Conservation (phyloP, 495 filamentous ascomycete genomes). For the Astrothelium subdiscretum region DNA sequence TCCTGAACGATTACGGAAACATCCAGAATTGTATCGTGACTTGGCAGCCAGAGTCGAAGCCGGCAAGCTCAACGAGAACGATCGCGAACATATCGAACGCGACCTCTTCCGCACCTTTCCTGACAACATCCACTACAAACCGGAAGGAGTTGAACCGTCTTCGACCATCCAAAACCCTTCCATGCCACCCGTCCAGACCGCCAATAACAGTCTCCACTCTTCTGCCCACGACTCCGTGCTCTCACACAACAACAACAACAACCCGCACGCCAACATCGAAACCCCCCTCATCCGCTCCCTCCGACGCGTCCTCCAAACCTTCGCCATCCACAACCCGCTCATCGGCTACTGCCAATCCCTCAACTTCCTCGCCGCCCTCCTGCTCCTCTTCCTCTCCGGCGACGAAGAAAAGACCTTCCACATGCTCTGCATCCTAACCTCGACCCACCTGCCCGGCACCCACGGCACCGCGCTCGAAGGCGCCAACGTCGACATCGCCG, state of each 20-base stretch:
- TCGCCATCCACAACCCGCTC: constrained; percentile 74
- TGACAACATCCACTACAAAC: constrained; percentile 86
- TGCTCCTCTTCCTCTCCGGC: constrained; percentile 79
- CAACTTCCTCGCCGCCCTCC: constrained; percentile 90
- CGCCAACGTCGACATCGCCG: constrained; percentile 87
- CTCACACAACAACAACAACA: neutral
- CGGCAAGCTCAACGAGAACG: constrained; percentile 50
- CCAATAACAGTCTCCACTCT: neutral
- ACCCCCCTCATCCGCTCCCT: constrained; percentile 68
- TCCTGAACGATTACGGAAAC: constrained; percentile 57
- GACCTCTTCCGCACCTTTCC: constrained; percentile 94
- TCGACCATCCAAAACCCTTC: constrained; percentile 1
- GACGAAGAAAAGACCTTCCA: constrained; percentile 80
- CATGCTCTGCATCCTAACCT: constrained; percentile 87
- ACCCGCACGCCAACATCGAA: constrained; percentile 40
- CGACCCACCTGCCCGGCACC: constrained; percentile 77
- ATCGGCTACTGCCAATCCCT: constrained; percentile 96
- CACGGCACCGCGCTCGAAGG: constrained; percentile 88
- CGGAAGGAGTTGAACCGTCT: constrained; percentile 34
- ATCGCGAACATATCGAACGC: constrained; percentile 86
- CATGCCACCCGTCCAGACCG: constrained; percentile 13
- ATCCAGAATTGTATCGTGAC: constrained; percentile 61
- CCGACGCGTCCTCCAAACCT: constrained; percentile 76
- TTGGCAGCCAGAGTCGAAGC: constrained; percentile 53
- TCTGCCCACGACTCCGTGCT: neutral